Percentiles rank a stretch among this genome's conserved stretches.
Conservation (phyloP, 2,329 filamentous ascomycete genomes). For the Clonostachys rosea region DNA sequence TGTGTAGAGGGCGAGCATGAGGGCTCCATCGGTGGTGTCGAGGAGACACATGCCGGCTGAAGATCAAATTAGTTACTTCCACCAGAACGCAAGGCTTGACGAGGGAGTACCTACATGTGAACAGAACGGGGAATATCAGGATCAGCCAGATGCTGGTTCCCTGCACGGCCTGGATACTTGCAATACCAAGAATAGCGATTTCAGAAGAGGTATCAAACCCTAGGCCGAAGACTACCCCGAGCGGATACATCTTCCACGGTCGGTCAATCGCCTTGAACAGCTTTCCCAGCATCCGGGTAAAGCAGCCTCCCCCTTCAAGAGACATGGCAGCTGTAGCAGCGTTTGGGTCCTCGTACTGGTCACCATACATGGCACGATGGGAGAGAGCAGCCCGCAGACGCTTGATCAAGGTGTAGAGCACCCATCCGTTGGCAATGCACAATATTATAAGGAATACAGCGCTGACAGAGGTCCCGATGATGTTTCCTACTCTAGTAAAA, state of each 20-base stretch:
- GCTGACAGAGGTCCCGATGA: constrained; percentile 84
- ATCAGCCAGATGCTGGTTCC: constrained; percentile 94
- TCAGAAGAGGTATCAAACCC: constrained; percentile 96
- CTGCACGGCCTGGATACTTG: constrained; percentile 77
- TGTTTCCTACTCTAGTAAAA: constrained; percentile 77
- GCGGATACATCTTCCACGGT: constrained; percentile 94
- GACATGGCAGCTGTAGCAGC: constrained; percentile 32
- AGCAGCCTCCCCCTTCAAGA: constrained; percentile 71
- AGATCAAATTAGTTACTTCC: background rate
- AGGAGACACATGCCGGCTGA: constrained; percentile 88
- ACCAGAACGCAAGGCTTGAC: background rate
- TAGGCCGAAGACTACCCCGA: constrained; percentile 83
- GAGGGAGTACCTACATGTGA: constrained; percentile 58
- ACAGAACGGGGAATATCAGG: constrained; percentile 82
- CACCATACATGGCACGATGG: constrained; percentile 14
- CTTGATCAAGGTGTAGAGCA: constrained; percentile 71
- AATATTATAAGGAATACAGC: constrained; percentile 79
- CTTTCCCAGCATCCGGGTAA: constrained; percentile 66
- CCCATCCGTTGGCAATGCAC: constrained; percentile 80
- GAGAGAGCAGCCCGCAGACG: constrained; percentile 60
- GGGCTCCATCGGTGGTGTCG: constrained; percentile 85
- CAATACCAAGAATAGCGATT: constrained; percentile 86
- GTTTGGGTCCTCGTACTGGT: constrained; percentile 3
- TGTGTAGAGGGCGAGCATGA: constrained; percentile 94
- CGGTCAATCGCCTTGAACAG: constrained; percentile 71